Conservation (phyloP, 2,329 filamentous ascomycete genomes). For the Paraphoma sp. region DNA sequence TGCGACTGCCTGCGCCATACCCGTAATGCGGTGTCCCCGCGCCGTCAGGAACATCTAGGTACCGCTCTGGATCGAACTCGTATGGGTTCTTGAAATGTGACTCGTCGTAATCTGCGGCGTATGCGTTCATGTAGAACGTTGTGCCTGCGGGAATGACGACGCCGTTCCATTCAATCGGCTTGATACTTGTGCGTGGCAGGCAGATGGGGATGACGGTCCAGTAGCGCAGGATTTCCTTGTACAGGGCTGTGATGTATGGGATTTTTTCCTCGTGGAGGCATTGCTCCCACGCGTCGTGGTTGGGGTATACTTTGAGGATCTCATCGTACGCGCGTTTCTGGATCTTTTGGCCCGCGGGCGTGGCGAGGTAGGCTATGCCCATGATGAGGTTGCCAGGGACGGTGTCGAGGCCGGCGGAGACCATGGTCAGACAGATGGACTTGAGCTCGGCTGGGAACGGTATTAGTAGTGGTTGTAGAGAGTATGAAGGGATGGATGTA, state of each 20-base stretch:
- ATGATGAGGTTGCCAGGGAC: conserved; percentile 81
- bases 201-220: conserved; percentile 83
- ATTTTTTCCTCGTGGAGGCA: conserved; percentile 77
- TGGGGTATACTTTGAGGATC: conserved; percentile 73
- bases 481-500: conserved; percentile 37
- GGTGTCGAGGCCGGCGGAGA: conserved; percentile 81
- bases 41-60: conserved; percentile 59
- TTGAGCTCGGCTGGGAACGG: conserved; percentile 72
- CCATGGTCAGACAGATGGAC: conserved; percentile 82
- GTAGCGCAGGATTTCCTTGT: conserved; percentile 79
- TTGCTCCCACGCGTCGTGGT: conserved; percentile 77
- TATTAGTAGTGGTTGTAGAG: conserved; percentile 10
- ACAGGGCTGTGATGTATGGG: conserved; percentile 77
- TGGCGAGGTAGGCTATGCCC: conserved; percentile 78
- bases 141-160: conserved; percentile 75
- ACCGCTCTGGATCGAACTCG: conserved; percentile 74
- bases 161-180: conserved; percentile 73
- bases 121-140: conserved; percentile 81
- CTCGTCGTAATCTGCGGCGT: conserved; percentile 75
- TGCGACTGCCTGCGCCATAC: conserved; percentile 56
- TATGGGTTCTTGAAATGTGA: conserved; percentile 69
- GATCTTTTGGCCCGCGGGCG: conserved; percentile 69
- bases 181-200: conserved; percentile 74
- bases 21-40: conserved; percentile 57
- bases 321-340: conserved; percentile 73